Percentiles rank a stretch among this genome's conserved stretches.
These are phyloP conservation scores for Picea abies DNA, from an alignment of 83 land plant species.

Conservation along the genomic window DNA sequence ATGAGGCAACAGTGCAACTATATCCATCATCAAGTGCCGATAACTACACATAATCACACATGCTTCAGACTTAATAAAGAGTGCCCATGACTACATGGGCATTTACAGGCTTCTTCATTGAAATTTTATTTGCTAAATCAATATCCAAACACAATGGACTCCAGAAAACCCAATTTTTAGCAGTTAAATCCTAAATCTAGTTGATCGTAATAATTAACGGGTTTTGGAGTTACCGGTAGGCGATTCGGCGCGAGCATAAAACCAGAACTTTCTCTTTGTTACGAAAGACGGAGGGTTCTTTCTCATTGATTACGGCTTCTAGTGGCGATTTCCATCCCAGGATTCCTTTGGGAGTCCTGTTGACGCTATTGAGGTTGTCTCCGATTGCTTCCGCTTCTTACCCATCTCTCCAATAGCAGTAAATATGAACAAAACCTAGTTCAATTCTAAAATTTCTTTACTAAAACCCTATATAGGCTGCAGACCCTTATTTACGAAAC, in stretches of 20 bases:
- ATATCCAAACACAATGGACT: background rate
- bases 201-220: too few species aligned
- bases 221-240: constrained; percentile 48
- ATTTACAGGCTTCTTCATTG: background rate
- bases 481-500: too few species aligned
- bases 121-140: background rate
- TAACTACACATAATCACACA: constrained; percentile 44
- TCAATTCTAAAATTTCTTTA: too few species aligned
- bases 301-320: background rate
- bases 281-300: constrained; percentile 36
- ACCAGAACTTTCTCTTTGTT: constrained; percentile 96
- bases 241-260: constrained; percentile 90
- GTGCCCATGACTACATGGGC: background rate
- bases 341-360: constrained; percentile 22
- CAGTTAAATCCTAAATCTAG: background rate
- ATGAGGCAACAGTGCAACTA: constrained; percentile 87
- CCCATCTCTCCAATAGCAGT: constrained; percentile 40
- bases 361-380: constrained; percentile 17
- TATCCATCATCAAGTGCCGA: constrained; percentile 98
- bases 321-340: constrained; percentile 56
- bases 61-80: constrained; percentile 3
- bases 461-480: too few species aligned
- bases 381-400: constrained; percentile 78
- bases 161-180: background rate
- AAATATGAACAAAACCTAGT: too few species aligned